Evolutionary conservation across 2,329 filamentous ascomycete species (phyloP), one percentile per base, ranked within the genome.

Genomic region (Boeremia lycopersici): DNA sequence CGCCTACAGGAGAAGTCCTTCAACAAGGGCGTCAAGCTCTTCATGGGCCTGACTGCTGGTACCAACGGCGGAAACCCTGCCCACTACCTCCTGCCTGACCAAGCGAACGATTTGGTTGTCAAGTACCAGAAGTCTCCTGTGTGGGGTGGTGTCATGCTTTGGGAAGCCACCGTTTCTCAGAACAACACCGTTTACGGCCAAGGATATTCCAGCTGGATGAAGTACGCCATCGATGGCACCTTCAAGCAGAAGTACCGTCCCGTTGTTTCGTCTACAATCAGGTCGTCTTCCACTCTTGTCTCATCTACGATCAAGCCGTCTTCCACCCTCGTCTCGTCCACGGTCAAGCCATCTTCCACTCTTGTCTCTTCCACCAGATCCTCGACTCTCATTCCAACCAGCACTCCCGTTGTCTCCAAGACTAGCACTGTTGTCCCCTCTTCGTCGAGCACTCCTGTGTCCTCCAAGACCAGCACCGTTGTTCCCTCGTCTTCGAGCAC

Each of bases 91-190:
- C 69, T 65, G 1, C 79, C 80, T 0, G 53, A 62, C 1, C 77
- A 84, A 54, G 81, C 78, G 2, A 68, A 78, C 48, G 62, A 65
- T 2, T 60, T 86, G 47, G 70, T 85, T 23, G 76, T 76, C 56
- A 65, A 65, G 31, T 68, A 69, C 59, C 41, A 59, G 38, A 38
- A 29, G 13, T 65, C 73, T 19, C 51, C 73, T 19, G 72, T 69
- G 2, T 86, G 86, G 59, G 84, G 82, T 35, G 84, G 84, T 72
- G 74, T 85, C 35, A 86, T 86, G 83, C 67, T 86, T 5, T 86
- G 82, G 81, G 83, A 85, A 47, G 81, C 82, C 5, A 82, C 80
- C 1, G 74, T 75, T 10, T 78, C 78, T n/a, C 69, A 76, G 11
- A 72, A 73, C 47, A 84, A 84, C 63, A 50, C 69, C 12, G 74